phyloP scores from a whole-genome alignment of 2,329 filamentous ascomycete species.

The Metarhizium brunneum region DNA sequence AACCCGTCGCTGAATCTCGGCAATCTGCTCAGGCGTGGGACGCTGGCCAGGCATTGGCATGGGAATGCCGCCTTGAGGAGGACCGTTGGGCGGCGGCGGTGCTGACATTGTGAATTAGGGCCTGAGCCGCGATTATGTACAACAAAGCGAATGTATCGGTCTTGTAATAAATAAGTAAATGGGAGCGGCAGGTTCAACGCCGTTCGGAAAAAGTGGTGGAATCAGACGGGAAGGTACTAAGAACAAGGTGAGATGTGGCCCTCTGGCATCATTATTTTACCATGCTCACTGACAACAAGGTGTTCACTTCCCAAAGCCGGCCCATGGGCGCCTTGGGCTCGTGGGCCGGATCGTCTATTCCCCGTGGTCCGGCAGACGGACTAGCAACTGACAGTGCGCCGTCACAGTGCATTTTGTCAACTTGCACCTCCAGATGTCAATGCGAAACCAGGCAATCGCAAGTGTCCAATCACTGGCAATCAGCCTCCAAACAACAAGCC shows the following conservation, averaged over 20 bases:
- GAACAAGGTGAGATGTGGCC: conserved; percentile 6
- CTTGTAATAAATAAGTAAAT: background rate
- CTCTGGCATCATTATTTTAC: conserved; percentile 5
- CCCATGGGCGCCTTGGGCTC: background rate
- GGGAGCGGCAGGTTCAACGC: background rate
- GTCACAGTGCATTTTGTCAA: background rate
- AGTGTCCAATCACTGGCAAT: background rate
- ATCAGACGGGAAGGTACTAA: background rate
- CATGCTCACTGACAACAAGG: conserved; percentile 21
- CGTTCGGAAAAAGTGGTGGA: background rate
- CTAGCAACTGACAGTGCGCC: background rate
- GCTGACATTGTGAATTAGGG: conserved; percentile 16
- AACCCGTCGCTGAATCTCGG: conserved; percentile 73
- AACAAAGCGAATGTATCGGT: background rate
- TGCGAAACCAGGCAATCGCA: too few species aligned
- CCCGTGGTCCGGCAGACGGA: conserved; percentile 6
- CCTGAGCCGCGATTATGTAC: conserved; percentile 6
- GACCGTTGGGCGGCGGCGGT: conserved; percentile 14
- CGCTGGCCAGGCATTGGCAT: conserved; percentile 24
- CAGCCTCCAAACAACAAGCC: background rate
- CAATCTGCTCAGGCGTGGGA: conserved; percentile 78
- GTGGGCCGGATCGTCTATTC: conserved; percentile 19
- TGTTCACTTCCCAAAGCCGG: conserved; percentile 23
- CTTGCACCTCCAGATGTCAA: background rate
- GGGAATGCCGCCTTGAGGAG: conserved; percentile 15